Conservation (phyloP, 441 rosid species). For the Gossypium davidsonii region DNA sequence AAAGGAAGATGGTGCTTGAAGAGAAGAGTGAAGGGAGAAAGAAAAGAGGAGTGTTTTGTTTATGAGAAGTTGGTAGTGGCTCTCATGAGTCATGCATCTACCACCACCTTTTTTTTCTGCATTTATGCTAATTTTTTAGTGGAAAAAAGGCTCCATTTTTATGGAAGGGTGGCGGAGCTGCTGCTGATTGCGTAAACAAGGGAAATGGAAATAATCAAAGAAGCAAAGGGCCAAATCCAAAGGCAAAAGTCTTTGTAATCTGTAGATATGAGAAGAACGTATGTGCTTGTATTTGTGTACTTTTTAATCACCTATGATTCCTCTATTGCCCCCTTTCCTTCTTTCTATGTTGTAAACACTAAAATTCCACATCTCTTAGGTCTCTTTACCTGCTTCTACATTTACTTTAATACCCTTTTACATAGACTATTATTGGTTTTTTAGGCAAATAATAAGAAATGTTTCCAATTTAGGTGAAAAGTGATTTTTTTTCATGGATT, state of each 20-base stretch:
- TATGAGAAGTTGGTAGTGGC: slow-evolving; percentile 20
- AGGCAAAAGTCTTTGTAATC: slow-evolving; percentile 8
- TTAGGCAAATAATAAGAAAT: too few relatives aligned
- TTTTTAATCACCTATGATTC: neutral
- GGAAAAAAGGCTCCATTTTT: slow-evolving; percentile 8
- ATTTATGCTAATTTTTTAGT: neutral
- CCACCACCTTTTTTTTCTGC: slow-evolving; percentile 36
- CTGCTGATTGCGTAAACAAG: neutral
- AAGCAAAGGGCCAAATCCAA: neutral
- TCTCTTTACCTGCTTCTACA: too few relatives aligned
- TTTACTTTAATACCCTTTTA: slow-evolving; percentile 17
- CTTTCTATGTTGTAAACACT: neutral
- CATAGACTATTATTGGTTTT: too few relatives aligned
- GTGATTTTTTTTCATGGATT: too few relatives aligned
- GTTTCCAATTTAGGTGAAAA: too few relatives aligned
- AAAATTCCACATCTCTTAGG: neutral
- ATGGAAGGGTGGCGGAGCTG: slow-evolving; percentile 18
- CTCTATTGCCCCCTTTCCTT: slow-evolving; percentile 19
- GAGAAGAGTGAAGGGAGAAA: neutral
- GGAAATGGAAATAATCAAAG: neutral
- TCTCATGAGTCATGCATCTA: slow-evolving; percentile 38
- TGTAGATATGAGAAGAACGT: slow-evolving; percentile 10
- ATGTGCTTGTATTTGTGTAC: slow-evolving; percentile 7
- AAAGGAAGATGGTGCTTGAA: slow-evolving; percentile 19
- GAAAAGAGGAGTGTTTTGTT: neutral